phyloP scores from a whole-genome alignment of 2,329 filamentous ascomycete species.

The Trichoderma sp. region DNA sequence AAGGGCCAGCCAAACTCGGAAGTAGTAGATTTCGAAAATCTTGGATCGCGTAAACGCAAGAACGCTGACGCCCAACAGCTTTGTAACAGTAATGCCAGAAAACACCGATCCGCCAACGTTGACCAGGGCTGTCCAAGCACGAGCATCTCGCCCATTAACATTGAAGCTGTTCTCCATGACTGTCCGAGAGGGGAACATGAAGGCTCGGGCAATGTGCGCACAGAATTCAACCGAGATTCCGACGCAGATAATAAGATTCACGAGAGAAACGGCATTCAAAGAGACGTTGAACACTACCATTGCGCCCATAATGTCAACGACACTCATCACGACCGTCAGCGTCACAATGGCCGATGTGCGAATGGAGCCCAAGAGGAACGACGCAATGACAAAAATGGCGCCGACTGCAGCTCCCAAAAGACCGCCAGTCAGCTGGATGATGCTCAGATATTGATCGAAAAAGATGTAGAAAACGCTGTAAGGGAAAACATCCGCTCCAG shows the following conservation, averaged over 20 bases:
- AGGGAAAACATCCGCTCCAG: slow-evolving; percentile 82
- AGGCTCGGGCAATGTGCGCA: slow-evolving; percentile 91
- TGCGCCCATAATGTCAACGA: slow-evolving; percentile 89
- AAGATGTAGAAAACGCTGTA: slow-evolving; percentile 99
- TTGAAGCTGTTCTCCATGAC: slow-evolving; percentile 74
- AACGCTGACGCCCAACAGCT: slow-evolving; percentile 86
- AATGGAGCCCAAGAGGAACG: slow-evolving; percentile 77
- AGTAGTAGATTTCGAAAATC: slow-evolving; percentile 99
- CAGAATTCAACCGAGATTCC: slow-evolving; percentile 97
- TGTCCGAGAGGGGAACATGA: slow-evolving; percentile 82
- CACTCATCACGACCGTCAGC: slow-evolving; percentile 84
- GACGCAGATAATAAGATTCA: slow-evolving; percentile 95
- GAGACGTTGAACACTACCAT: slow-evolving; percentile 89
- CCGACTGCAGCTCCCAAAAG: slow-evolving; percentile 79
- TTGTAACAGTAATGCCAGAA: slow-evolving; percentile 93
- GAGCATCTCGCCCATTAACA: slow-evolving; percentile 77
- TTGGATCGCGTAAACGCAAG: slow-evolving; percentile 93
- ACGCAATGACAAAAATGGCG: slow-evolving; percentile 79
- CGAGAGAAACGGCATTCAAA: slow-evolving; percentile 89
- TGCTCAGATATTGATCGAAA: slow-evolving; percentile 93
- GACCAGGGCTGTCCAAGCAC: slow-evolving; percentile 88
- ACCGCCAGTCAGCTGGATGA: slow-evolving; percentile 73
- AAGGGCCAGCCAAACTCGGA: slow-evolving; percentile 90
- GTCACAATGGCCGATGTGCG: slow-evolving; percentile 80
- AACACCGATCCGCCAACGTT: slow-evolving; percentile 95